These are phyloP conservation scores for Anacardium occidentale DNA, from an alignment of 345 rosid species.

Conservation along the genomic window DNA sequence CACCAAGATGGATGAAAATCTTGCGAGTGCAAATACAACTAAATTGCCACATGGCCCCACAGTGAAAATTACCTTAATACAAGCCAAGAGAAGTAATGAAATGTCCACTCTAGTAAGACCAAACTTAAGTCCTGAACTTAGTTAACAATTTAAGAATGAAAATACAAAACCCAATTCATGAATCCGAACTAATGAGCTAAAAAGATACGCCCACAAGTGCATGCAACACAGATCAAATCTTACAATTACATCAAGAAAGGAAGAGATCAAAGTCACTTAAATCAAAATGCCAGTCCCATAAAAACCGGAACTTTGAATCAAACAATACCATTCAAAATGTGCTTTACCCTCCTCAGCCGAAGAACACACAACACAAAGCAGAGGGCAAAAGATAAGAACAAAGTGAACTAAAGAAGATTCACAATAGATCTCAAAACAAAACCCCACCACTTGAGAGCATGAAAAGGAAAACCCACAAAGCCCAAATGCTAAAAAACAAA, in stretches of 20 bases:
- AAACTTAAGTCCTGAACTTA: not conserved
- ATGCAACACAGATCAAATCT: constrained; percentile 26
- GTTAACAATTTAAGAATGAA: not conserved
- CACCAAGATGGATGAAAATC: constrained; percentile 10
- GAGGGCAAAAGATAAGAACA: constrained; percentile 26
- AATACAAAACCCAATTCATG: not conserved
- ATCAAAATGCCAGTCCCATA: constrained; percentile 25
- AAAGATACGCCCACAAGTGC: constrained; percentile 9
- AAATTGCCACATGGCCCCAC: not conserved
- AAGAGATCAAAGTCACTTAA: constrained; percentile 19
- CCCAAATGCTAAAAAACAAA: constrained; percentile 46
- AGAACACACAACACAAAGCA: constrained; percentile 22
- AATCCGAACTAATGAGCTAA: constrained; percentile 8
- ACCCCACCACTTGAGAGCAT: constrained; percentile 29
- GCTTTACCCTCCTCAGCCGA: not conserved
- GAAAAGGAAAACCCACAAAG: constrained; percentile 31
- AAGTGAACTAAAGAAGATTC: constrained; percentile 25
- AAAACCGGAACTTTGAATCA: constrained; percentile 9
- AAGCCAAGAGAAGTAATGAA: not conserved
- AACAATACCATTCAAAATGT: constrained; percentile 24
- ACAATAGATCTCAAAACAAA: constrained; percentile 45
- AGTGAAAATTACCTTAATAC: not conserved
- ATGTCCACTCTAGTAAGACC: not conserved
- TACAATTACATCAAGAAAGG: not conserved
- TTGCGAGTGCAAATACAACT: constrained; percentile 1